These are phyloP conservation scores for Crithidia brevicula DNA, from an alignment of 208 protist genomes.

Conservation along the genomic window DNA sequence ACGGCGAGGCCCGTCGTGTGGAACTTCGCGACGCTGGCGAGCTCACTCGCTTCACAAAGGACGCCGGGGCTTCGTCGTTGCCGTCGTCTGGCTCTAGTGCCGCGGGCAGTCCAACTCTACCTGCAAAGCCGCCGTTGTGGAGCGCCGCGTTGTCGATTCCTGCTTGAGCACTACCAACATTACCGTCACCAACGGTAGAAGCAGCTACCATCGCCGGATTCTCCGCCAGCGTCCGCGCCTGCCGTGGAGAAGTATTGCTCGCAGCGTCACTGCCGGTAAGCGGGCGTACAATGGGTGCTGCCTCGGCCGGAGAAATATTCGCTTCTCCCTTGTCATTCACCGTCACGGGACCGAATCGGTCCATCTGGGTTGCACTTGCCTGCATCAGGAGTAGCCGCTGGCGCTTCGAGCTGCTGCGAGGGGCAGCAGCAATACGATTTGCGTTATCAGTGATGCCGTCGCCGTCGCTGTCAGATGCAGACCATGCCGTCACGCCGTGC, in stretches of 20 bases:
- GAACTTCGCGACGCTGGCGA: not conserved
- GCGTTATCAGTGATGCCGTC: not conserved
- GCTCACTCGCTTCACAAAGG: slow-evolving; percentile 19
- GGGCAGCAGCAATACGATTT: not conserved
- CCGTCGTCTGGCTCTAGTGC: not conserved
- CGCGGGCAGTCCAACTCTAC: no score
- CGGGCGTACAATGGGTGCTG: slow-evolving; percentile 3
- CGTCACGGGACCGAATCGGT: not conserved
- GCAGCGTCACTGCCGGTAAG: not conserved
- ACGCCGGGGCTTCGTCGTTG: not conserved
- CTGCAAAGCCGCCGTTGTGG: no score
- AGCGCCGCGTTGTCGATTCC: no score
- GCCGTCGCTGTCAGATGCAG: slow-evolving; percentile 1
- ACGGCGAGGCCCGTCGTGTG: not conserved
- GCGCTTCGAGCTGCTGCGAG: not conserved
- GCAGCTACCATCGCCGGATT: no score
- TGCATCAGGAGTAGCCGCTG: not conserved
- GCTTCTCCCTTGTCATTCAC: not conserved
- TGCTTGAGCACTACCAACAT: no score
- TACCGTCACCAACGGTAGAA: no score
- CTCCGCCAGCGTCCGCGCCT: no score
- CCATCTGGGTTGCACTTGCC: slow-evolving; percentile 10
- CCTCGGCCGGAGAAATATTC: not conserved
- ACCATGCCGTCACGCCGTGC: slow-evolving; percentile 3
- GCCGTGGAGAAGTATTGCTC: not conserved